Evolutionary conservation across 495 filamentous ascomycete species (phyloP), one percentile per base, ranked within the genome.

Genomic region (Cairneyella variabilis): DNA sequence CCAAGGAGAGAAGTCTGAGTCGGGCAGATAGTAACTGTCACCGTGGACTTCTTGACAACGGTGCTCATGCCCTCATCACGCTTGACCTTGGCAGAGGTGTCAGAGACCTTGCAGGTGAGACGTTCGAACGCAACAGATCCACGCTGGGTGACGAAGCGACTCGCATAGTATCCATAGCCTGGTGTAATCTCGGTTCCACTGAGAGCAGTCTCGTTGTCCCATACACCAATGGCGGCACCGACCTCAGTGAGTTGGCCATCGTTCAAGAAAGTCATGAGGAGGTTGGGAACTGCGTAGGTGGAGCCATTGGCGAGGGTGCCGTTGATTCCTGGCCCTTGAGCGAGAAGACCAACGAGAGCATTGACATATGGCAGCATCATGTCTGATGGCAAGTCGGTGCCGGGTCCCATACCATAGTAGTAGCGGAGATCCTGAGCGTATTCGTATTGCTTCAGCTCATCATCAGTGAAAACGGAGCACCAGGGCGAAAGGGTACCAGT

Each of bases 161-260:
- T 73, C 8, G 69, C 66, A 12, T 64, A 60, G 54, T 69, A 78
- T 9, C 69, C 65, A 50, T 73, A 61, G 28, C 60, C 46, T 9
- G 63, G 32, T 10, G 70, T 69, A 41, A 72, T 70, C 44, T 59
- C 54, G 3, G 63, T 70, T 16, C 69, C 62, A 7, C 70, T 66
- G 26, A 84, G 66, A 4, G 64, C 56, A 1, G 56, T 46, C 53
- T 79, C 69, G 1, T 64, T 60, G 43, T 80, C 76, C 54, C 79
- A 83, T 2, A 84, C 69, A 14, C 78, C 80, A 51, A 76, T 71
- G 25, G 71, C 69, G 32, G 73, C 68, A 0, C 74, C 74, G 30
- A 82, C 64, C 60, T 83, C 74, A 45, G 73, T 79, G 45, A 83
- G 71, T 59, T 84, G 79, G 20, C 80, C 78, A 58, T 84, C 81